Conservation (phyloP, 2,329 filamentous ascomycete species). For the Mollisia scopiformis region DNA sequence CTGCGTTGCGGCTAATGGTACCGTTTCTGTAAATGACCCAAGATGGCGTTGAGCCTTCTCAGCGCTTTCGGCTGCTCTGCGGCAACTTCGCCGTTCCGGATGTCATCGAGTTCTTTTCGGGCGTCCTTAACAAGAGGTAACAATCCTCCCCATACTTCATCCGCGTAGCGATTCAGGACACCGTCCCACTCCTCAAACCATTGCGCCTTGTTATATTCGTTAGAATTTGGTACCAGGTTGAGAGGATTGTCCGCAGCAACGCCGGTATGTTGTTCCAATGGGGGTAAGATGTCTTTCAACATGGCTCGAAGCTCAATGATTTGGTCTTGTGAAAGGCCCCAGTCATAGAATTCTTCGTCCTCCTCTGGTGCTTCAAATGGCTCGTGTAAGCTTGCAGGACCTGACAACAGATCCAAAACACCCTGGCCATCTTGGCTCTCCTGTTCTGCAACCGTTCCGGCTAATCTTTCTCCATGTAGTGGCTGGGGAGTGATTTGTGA, state of each 20-base stretch:
- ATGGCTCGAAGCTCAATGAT: slow-evolving; percentile 28
- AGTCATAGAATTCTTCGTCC: slow-evolving; percentile 31
- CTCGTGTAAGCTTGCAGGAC: slow-evolving; percentile 31
- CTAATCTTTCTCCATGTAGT: not conserved
- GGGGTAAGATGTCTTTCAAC: slow-evolving; percentile 29
- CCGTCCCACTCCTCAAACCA: slow-evolving; percentile 61
- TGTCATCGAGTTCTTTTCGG: slow-evolving; percentile 53
- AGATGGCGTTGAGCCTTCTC: slow-evolving; percentile 13
- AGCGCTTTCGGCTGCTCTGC: slow-evolving; percentile 12
- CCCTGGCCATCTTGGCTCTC: slow-evolving; percentile 42
- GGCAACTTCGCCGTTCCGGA: slow-evolving; percentile 21
- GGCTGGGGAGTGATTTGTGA: slow-evolving; percentile 12
- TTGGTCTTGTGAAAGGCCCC: slow-evolving; percentile 33
- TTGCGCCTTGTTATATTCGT: slow-evolving; percentile 41
- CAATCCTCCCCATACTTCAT: slow-evolving; percentile 72
- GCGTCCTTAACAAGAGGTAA: slow-evolving; percentile 59
- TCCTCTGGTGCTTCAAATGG: slow-evolving; percentile 26
- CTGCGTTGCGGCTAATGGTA: not conserved
- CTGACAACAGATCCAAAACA: slow-evolving; percentile 43
- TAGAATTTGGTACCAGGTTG: slow-evolving; percentile 27
- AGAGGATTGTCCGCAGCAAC: slow-evolving; percentile 24
- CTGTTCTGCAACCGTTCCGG: slow-evolving; percentile 27
- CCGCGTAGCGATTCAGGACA: slow-evolving; percentile 59
- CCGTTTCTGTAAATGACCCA: slow-evolving; percentile 13
- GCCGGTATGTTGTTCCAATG: slow-evolving; percentile 19